These are phyloP conservation scores for Rostrohypoxylon terebratum DNA, from an alignment of 495 filamentous ascomycete species.

Conservation along the genomic window DNA sequence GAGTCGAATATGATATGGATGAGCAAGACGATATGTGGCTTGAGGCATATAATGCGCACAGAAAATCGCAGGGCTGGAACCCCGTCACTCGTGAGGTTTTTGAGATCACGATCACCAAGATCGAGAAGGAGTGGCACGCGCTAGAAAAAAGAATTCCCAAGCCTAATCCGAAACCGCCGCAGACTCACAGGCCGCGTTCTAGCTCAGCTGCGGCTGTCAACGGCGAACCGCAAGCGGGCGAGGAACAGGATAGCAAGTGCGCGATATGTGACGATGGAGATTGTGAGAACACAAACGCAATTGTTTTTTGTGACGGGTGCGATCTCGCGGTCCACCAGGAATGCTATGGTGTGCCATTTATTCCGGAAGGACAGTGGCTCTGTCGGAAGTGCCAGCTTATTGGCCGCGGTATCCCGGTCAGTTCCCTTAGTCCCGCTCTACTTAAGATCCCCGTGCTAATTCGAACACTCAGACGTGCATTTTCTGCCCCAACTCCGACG, in stretches of 20 bases:
- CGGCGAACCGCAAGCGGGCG: conserved; percentile 85
- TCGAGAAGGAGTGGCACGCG: conserved; percentile 98
- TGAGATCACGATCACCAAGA: conserved; percentile 97
- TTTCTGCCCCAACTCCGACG: conserved; percentile 97
- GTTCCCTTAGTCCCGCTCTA: conserved; percentile 49
- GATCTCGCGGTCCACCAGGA: conserved; percentile 98
- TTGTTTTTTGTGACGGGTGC: conserved; percentile 98
- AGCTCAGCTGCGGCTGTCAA: conserved; percentile 93
- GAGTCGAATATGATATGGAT: conserved; percentile 99
- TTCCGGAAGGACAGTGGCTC: conserved; percentile 98
- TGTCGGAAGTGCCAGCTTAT: conserved; percentile 97
- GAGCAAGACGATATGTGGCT: conserved; percentile 99
- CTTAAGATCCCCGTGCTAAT: conserved; percentile 24
- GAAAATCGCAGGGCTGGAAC: conserved; percentile 77
- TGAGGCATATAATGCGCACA: conserved; percentile 80
- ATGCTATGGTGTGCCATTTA: conserved; percentile 98
- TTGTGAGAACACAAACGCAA: conserved; percentile 99
- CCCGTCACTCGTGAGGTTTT: conserved; percentile 92
- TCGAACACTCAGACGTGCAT: conserved; percentile 78
- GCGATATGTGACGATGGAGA: conserved; percentile 98
- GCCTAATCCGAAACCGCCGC: conserved; percentile 92
- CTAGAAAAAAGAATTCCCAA: conserved; percentile 97
- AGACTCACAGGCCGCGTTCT: conserved; percentile 88
- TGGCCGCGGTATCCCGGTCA: conserved; percentile 85
- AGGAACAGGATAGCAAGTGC: conserved; percentile 97